Evolutionary conservation across 352 stramenopile genomes (phyloP).

Genomic region (Globisporangium radiosum): DNA sequence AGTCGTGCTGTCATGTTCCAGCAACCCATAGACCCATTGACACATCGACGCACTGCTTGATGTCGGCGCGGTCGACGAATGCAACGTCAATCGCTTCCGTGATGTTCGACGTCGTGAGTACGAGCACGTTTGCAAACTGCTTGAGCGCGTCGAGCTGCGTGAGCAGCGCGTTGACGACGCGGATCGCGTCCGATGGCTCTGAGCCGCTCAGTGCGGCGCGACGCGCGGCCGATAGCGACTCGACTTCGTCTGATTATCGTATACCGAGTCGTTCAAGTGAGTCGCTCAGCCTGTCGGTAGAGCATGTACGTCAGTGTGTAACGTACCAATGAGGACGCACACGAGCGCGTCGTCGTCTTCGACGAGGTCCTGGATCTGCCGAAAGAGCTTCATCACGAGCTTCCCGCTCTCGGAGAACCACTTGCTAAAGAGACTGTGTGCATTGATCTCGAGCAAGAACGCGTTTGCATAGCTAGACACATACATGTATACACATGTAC

Average conservation of each 20-base stretch:
- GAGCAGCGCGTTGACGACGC: constrained; percentile 89
- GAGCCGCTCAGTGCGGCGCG: constrained; percentile 57
- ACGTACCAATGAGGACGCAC: constrained; percentile 84
- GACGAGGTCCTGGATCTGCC: constrained; percentile 87
- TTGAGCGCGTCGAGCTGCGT: constrained; percentile 87
- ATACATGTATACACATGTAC: no score
- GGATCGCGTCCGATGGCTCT: constrained; percentile 89
- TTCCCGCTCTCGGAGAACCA: constrained; percentile 95
- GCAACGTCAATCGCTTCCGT: constrained; percentile 88
- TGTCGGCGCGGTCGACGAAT: constrained; percentile 91
- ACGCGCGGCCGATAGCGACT: constrained; percentile 84
- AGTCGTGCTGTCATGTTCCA: constrained; percentile 1
- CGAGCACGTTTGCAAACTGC: constrained; percentile 81
- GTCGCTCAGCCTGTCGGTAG: background rate
- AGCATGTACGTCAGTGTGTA: background rate
- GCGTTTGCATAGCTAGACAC: constrained; percentile 46
- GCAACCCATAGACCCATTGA: background rate
- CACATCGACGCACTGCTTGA: constrained; percentile 73
- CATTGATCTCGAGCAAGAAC: constrained; percentile 89
- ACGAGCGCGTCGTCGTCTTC: constrained; percentile 85
- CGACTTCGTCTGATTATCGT: constrained; percentile 77
- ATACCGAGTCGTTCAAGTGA: no score
- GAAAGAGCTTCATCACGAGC: constrained; percentile 90
- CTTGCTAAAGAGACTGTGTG: constrained; percentile 91
- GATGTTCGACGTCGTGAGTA: constrained; percentile 93